Percentiles rank a stretch among this genome's conserved stretches.
Conservation (phyloP, 345 rosid genomes). For the Conringia planisiliqua region DNA sequence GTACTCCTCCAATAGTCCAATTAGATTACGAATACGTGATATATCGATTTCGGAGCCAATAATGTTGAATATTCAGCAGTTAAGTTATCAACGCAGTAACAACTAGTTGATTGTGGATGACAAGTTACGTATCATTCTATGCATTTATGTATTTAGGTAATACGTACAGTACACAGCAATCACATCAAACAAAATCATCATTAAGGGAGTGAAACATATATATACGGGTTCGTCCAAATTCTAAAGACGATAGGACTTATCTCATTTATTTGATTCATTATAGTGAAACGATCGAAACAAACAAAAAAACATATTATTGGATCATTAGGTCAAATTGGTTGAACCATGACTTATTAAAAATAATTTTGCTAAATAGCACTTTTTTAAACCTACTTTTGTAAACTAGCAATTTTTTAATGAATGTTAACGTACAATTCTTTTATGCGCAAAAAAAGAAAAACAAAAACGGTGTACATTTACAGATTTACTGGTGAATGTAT, state of each 20-base stretch:
- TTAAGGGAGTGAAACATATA: neutral
- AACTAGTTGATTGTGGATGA: neutral
- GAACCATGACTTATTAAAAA: too few species aligned
- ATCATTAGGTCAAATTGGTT: neutral
- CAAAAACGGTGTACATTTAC: neutral
- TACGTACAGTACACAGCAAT: neutral
- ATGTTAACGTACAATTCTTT: too few species aligned
- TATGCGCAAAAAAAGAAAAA: too few species aligned
- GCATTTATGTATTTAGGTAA: neutral
- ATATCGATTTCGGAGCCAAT: neutral
- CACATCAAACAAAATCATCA: neutral
- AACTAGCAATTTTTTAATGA: neutral
- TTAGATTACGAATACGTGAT: neutral
- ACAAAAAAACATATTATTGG: neutral
- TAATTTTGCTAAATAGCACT: neutral
- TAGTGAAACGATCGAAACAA: neutral
- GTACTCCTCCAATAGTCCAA: neutral
- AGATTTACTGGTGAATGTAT: neutral
- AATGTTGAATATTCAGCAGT: neutral
- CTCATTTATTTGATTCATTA: neutral
- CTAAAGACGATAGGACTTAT: neutral
- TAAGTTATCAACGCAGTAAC: neutral
- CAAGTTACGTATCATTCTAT: neutral
- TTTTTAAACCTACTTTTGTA: neutral
- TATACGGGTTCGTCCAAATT: neutral